Evolutionary conservation across 2,329 filamentous ascomycete species (phyloP), one percentile per base, ranked within the genome.

Genomic region (Curvularia lunata): DNA sequence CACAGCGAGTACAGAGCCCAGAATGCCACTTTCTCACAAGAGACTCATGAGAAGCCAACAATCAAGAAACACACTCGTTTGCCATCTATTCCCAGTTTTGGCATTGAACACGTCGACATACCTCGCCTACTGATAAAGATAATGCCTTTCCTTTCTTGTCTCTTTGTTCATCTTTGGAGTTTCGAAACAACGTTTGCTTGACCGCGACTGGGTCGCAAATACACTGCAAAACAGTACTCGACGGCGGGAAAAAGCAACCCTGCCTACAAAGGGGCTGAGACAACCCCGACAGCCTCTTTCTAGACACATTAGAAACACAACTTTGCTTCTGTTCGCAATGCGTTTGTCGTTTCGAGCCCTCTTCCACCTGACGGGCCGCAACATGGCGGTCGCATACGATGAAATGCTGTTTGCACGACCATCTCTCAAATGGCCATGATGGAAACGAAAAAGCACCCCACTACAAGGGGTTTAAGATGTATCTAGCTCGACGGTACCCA

Each of bases 281-380:
- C 30, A 37, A 19, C n/a, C 16, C 12, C 30, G 30, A 23, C 6
- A 19, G 5, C 10, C 8, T 16, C 34, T 16, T 19, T 49, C 43
- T 19, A 27, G 47, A 28, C 34, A 49, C 34, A 49, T 49, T 13
- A 23, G 47, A 49, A 49, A 49, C 47, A 23, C 9, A 34, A 5
- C 21, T 27, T 48, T 37, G 16, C 30, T 48, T 48, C 8, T 34
- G 6, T 32, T 10, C 21, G 27, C 21, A 38, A 21, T 9, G 46
- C 21, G 13, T 38, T 18, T 37, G 25, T 16, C 21, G 21, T 48
- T 30, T 27, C 30, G 21, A 28, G 32, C 23, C 23, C 47, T 40
- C 21, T 40, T 32, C 18, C 16, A 28, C 9, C 28, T 16, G 23
- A 3, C 45, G 5, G 3, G 28, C 18, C 9, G 32, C 19, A 21